Base-by-base conservation (phyloP, 331 rosid genomes). In the Dryas integrifolia region DNA sequence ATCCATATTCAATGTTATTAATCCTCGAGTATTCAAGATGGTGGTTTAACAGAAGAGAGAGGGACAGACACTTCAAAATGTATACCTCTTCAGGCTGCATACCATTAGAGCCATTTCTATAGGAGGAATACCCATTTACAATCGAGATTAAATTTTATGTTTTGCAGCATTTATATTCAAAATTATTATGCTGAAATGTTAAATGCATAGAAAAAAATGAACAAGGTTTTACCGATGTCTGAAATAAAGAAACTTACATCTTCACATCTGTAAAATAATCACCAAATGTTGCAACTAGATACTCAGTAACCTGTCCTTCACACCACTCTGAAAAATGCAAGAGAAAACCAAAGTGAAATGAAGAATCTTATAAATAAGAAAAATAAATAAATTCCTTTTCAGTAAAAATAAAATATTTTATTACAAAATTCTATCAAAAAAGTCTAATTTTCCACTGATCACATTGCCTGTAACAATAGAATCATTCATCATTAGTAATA, bases 251-350 rank as follows among this genome's bases (percentile, higher is more conserved):
- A 51, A 79, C 96, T 94, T 85, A 94, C 98, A 89, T 81, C 81
- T 94, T 94, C 45, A 94, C 92, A 76, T 94, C 97, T n/a, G 83
- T 77, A 75, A 94, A 94, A 83, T 94, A 94, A 82, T 94, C 98
- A 21, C 96, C 84, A 79, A 94, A 94, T 35, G 98, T 94, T 77
- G 96, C 96, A 79, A 91, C 97, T 61, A 94, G 90, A 92, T 80
- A 89, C 81, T 94, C 98, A 1, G 98, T 94, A 59, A 94, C 89
- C 73, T 91, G 96, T 62, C 93, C 97, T 78, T 91, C 97, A 8
- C 82, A 84, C 98, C 98, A 95, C 74, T 89, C 97, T 95, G 89
- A 70, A 71, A 82, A 60, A 82, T 79, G 60, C 65, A 77, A 52
- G 76, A 78, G 39, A 45, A 38, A 63, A 51, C 52, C 66, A 53